phyloP scores from a whole-genome alignment of 1,139 yeast genomes.

The Geotrichum aggregatum region DNA sequence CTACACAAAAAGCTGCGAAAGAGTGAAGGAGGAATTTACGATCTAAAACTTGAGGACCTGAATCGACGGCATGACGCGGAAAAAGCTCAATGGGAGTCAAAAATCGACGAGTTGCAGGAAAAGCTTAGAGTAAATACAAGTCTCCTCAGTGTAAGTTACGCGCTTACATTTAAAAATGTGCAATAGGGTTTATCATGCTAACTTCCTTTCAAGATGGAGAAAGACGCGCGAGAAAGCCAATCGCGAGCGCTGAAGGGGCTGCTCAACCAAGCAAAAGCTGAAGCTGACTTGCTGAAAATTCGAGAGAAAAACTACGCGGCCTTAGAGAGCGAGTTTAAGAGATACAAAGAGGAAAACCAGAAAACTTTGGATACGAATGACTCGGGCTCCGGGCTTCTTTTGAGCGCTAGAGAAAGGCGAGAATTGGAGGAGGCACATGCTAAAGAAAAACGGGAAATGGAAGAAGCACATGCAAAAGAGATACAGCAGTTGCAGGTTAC shows the following conservation, averaged over 20 bases:
- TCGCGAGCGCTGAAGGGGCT: constrained; percentile 14
- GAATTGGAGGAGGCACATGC: constrained; percentile 10
- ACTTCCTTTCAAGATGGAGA: constrained; percentile 1
- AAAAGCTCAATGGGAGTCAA: not conserved
- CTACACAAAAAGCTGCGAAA: constrained; percentile 1
- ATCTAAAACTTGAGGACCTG: constrained; percentile 3
- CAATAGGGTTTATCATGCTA: not conserved
- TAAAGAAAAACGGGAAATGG: constrained; percentile 12
- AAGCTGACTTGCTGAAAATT: constrained; percentile 7
- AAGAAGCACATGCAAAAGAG: constrained; percentile 8
- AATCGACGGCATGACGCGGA: constrained; percentile 4
- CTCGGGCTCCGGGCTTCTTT: too few relatives aligned
- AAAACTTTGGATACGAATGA: not conserved
- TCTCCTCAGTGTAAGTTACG: constrained; percentile 11
- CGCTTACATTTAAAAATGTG: too few relatives aligned
- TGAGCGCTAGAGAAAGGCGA: constrained; percentile 5
- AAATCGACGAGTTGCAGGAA: constrained; percentile 1
- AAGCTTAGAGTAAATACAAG: constrained; percentile 11
- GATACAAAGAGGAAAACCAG: not conserved
- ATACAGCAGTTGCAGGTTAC: constrained; percentile 8
- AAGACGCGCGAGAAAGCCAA: constrained; percentile 17
- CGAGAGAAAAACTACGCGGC: constrained; percentile 2
- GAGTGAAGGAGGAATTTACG: constrained; percentile 1
- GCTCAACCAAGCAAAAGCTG: constrained; percentile 12
- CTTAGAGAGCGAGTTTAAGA: constrained; percentile 8